Evolutionary conservation across 768 basidiomycete genomes (phyloP).

Genomic region (Phylloporus rhodoxanthus): DNA sequence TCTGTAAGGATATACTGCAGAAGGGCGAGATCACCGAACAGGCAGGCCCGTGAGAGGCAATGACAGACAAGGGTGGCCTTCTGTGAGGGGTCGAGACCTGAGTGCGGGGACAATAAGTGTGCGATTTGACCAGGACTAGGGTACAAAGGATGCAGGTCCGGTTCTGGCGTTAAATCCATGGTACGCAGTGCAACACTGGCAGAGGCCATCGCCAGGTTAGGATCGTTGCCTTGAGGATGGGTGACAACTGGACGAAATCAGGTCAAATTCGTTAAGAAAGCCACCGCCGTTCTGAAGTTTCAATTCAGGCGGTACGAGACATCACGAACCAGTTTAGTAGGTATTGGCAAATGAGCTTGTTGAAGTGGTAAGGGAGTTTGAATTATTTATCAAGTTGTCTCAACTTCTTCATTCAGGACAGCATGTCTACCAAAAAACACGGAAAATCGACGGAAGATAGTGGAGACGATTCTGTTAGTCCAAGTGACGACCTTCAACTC

Average conservation of each 20-base stretch:
- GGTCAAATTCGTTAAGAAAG: slow-evolving; percentile 2
- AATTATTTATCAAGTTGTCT: background rate
- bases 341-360: background rate
- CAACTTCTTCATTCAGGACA: slow-evolving; percentile 6
- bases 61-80: slow-evolving; percentile 67
- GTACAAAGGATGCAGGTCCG: slow-evolving; percentile 75
- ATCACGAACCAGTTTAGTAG: slow-evolving; percentile 6
- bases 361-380: background rate
- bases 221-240: slow-evolving; percentile 3
- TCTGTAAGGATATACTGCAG: slow-evolving; percentile 70
- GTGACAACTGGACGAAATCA: slow-evolving; percentile 7
- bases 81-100: slow-evolving; percentile 62
- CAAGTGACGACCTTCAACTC: slow-evolving; percentile 4
- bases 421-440: slow-evolving; percentile 53
- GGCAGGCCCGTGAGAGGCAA: slow-evolving; percentile 67
- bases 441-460: slow-evolving; percentile 36
- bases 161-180: slow-evolving; percentile 63
- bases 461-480: slow-evolving; percentile 7
- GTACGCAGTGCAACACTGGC: slow-evolving; percentile 21
- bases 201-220: slow-evolving; percentile 27
- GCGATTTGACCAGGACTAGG: slow-evolving; percentile 61
- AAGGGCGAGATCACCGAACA: slow-evolving; percentile 69
- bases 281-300: slow-evolving; percentile 7
- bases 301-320: slow-evolving; percentile 17
- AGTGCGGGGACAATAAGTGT: slow-evolving; percentile 58